phyloP scores from a whole-genome alignment of 176 grass and related monocot species.

The Alloteropsis semialata region DNA sequence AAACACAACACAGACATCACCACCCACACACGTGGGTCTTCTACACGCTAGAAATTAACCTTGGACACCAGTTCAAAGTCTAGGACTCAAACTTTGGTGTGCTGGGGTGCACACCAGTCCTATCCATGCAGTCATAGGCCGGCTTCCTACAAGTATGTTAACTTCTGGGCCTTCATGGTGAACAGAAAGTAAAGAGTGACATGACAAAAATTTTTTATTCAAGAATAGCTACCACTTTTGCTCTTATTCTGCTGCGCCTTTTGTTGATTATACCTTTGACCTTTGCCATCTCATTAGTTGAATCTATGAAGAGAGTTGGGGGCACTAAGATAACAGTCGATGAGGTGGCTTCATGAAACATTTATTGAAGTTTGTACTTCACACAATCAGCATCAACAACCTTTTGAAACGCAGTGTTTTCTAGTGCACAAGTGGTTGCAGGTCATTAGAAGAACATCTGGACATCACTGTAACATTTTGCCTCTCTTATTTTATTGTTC shows the following conservation, averaged over 20 bases:
- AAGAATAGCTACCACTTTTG: not conserved
- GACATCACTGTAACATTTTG: not conserved
- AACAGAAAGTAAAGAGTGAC: not conserved
- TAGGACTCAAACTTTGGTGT: not conserved
- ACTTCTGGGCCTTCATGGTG: not conserved
- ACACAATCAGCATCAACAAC: not conserved
- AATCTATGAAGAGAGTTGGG: not conserved
- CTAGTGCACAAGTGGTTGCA: not conserved
- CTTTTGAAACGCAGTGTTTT: not conserved
- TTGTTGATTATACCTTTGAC: too few relatives aligned
- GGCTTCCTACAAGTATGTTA: not conserved
- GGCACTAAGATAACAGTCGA: not conserved
- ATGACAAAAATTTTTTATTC: not conserved
- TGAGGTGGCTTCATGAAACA: conserved; percentile 13
- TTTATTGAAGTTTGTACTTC: conserved; percentile 7
- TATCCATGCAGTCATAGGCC: not conserved
- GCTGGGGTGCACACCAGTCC: not conserved
- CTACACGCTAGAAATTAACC: not conserved
- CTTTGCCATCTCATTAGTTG: conserved; percentile 1
- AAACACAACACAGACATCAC: not conserved
- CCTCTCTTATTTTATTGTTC: conserved; percentile 12
- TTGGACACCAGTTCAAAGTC: not conserved
- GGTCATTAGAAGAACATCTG: not conserved
- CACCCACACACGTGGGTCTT: not conserved
- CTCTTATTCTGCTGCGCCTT: not conserved